Base-by-base conservation (phyloP, 768 basidiomycete genomes). In the Mrakia gelida region DNA sequence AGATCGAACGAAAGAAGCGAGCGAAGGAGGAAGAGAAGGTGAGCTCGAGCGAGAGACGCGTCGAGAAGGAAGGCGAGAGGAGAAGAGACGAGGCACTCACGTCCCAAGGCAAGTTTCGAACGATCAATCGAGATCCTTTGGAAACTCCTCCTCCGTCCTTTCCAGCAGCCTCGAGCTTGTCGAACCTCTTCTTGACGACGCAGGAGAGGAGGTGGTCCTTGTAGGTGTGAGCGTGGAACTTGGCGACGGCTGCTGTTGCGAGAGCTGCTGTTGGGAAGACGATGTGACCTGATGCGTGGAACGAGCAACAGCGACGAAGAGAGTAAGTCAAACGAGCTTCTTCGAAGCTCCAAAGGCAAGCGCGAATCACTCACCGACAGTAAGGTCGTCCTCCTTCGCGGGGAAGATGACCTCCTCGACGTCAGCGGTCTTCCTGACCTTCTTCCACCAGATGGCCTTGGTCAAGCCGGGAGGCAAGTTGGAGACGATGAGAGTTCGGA, bases 141-240 rank as follows among this genome's bases (percentile, higher is more conserved):
- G 91, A 91, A 1, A 80, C 76, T 16, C 85, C 85, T 38, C 83
- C 83, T 7, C 87, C 87, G 1, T 86, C 83, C 80, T 85, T 85
- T 78, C 80, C 84, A 81, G 70, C 72, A 79, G 80, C 75, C 68
- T 79, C 80, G 13, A 91, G 86, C 3, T 86, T 88, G 76, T 95
- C 92, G 11, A 93, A 85, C 23, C 92, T 89, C 82, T 94, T 94
- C 87, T 96, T 95, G 71, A 96, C 87, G 10, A 91, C 90, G 21
- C 91, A 92, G 3, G 92, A 93, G n/a, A 98, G 88, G 7, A 95
- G 86, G 13, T 87, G 87, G 59, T 94, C 94, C 83, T 96, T 95
- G 88, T 92, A 96, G 41, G 95, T 91, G 82, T 95, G 94, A 1
- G 93, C 93, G 82, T 98, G 94, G 1, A 98, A 88, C 83, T 92